A percentile compares a stretch with the other conserved stretches of the same genome.
phyloP scores from a whole-genome alignment of 2,329 filamentous ascomycete genomes.

The Didymella exigua region DNA sequence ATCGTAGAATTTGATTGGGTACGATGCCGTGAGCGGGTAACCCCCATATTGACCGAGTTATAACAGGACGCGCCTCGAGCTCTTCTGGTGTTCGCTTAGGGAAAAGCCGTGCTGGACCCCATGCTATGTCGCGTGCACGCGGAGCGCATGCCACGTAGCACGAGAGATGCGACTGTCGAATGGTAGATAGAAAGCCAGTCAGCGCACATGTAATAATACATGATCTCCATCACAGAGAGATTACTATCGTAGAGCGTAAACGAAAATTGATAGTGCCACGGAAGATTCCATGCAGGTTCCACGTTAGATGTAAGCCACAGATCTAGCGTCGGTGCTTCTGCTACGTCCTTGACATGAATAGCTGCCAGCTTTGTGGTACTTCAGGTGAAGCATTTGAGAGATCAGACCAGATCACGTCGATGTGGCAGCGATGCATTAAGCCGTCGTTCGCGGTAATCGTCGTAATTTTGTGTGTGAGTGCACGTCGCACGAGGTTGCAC shows the following conservation, averaged over 20 bases:
- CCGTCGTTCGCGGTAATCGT: neutral
- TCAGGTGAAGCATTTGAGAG: neutral
- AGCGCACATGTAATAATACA: slow-evolving; percentile 1
- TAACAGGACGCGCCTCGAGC: neutral
- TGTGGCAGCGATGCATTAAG: slow-evolving; percentile 1
- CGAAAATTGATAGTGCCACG: neutral
- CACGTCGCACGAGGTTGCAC: neutral
- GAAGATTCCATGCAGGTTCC: slow-evolving; percentile 19
- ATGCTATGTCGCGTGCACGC: slow-evolving; percentile 4
- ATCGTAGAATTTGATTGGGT: neutral
- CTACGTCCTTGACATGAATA: slow-evolving; percentile 10
- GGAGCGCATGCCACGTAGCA: slow-evolving; percentile 1
- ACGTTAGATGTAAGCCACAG: slow-evolving; percentile 10
- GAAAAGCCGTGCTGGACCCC: neutral
- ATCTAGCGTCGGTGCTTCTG: slow-evolving; percentile 11
- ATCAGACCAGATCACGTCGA: neutral
- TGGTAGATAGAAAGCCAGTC: neutral
- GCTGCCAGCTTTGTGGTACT: slow-evolving; percentile 2
- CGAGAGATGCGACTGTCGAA: neutral
- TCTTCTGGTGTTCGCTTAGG: slow-evolving; percentile 6
- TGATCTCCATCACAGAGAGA: neutral
- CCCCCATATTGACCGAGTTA: slow-evolving; percentile 1
- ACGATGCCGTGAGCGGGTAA: neutral
- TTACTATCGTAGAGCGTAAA: neutral
- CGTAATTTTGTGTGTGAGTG: neutral